These are phyloP conservation scores for Nidula microcarpa DNA, from an alignment of 768 basidiomycete species.

Conservation along the genomic window DNA sequence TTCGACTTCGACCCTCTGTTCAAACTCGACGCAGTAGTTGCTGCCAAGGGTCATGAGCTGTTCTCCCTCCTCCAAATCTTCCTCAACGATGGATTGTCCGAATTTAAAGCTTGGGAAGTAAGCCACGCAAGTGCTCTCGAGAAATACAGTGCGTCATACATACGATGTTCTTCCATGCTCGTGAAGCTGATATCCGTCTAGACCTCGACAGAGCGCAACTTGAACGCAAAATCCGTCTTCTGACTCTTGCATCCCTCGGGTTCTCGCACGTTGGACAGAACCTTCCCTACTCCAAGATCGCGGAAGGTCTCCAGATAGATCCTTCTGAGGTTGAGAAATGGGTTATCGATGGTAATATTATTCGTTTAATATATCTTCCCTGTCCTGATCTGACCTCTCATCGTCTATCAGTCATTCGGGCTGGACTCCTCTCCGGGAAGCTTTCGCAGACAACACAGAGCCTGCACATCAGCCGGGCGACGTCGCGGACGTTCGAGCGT, in stretches of 20 bases:
- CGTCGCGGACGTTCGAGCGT: conserved; percentile 70
- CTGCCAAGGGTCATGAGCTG: conserved; percentile 64
- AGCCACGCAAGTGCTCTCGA: conserved; percentile 45
- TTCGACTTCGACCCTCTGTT: conserved; percentile 84
- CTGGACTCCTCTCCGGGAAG: conserved; percentile 75
- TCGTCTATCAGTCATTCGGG: conserved; percentile 62
- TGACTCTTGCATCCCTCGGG: conserved; percentile 74
- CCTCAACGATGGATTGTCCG: conserved; percentile 56
- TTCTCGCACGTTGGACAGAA: conserved; percentile 73
- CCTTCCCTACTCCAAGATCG: conserved; percentile 68
- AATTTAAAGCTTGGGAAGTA: conserved; percentile 60
- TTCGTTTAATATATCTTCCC: not conserved
- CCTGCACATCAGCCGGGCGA: conserved; percentile 69
- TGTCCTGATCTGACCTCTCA: conserved; percentile 2
- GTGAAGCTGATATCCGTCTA: conserved; percentile 16
- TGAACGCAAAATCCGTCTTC: conserved; percentile 76
- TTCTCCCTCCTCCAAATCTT: conserved; percentile 77
- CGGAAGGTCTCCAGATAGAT: conserved; percentile 63
- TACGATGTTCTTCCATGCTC: not conserved
- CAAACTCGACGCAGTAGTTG: conserved; percentile 69
- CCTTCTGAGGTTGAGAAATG: conserved; percentile 73
- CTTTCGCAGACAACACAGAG: conserved; percentile 78
- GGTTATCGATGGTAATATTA: conserved; percentile 74
- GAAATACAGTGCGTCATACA: conserved; percentile 48
- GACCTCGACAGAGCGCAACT: conserved; percentile 57